Evolutionary conservation across 1,284 basidiomycete genomes (phyloP).

Genomic region (Singerocomus rubriflavus): DNA sequence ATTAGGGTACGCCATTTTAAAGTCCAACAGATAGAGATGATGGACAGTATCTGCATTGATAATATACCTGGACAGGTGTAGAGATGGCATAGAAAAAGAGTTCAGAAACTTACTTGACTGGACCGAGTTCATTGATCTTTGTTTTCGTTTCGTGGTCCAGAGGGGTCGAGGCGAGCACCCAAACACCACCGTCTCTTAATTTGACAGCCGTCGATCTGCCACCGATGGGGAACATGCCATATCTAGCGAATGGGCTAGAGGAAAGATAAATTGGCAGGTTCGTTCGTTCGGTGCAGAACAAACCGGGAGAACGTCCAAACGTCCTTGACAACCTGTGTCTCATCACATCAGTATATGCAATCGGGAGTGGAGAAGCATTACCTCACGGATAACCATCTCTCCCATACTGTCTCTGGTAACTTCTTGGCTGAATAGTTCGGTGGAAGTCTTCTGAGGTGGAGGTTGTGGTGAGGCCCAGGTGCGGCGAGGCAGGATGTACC

Average conservation of each 20-base stretch:
- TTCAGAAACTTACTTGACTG: slow-evolving; percentile 55
- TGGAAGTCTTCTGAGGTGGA: slow-evolving; percentile 12
- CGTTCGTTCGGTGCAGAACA: slow-evolving; percentile 13
- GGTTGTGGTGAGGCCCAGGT: slow-evolving; percentile 17
- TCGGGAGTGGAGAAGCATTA: slow-evolving; percentile 10
- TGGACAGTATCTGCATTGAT: slow-evolving; percentile 64
- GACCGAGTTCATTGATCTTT: slow-evolving; percentile 71
- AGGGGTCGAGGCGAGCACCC: slow-evolving; percentile 85
- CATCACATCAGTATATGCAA: background rate
- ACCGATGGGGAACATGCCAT: slow-evolving; percentile 69
- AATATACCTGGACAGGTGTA: slow-evolving; percentile 50
- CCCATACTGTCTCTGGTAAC: slow-evolving; percentile 16
- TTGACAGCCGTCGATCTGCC: slow-evolving; percentile 83
- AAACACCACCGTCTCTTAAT: slow-evolving; percentile 69
- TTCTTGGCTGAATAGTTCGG: slow-evolving; percentile 3
- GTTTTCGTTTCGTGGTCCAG: slow-evolving; percentile 69
- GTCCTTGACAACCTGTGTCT: slow-evolving; percentile 47
- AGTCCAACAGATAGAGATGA: slow-evolving; percentile 66
- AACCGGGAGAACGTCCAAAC: slow-evolving; percentile 77
- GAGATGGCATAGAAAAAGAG: background rate
- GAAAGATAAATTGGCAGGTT: slow-evolving; percentile 9
- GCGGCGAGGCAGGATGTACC: slow-evolving; percentile 10
- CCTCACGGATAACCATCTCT: slow-evolving; percentile 31
- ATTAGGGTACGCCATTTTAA: slow-evolving; percentile 71
- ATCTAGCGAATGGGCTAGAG: slow-evolving; percentile 65